Evolutionary conservation across 768 basidiomycete species (phyloP).

Genomic region (Tulasnella sp.): DNA sequence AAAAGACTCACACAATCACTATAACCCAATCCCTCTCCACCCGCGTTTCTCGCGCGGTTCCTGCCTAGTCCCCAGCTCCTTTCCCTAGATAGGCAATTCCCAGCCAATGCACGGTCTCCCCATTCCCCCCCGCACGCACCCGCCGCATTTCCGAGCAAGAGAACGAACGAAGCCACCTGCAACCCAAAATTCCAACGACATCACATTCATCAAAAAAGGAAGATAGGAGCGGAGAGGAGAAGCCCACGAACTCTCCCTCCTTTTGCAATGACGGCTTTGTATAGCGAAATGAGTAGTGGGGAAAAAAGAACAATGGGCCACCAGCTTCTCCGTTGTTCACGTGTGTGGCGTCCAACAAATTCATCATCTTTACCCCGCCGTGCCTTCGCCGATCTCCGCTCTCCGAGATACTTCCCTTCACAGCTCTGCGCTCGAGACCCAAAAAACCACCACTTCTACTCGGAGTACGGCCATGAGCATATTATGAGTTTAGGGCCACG

Average conservation of each 20-base stretch:
- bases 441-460: background rate
- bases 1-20: background rate
- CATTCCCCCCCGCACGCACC: background rate
- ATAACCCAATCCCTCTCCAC: slow-evolving; percentile 2
- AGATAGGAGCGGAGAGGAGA: background rate
- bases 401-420: background rate
- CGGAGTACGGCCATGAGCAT: background rate
- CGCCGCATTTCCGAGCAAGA: too few species aligned
- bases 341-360: background rate
- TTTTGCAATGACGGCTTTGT: background rate
- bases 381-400: background rate
- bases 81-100: slow-evolving; percentile 8
- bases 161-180: background rate
- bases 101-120: background rate
- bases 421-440: background rate
- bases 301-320: background rate
- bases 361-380: background rate
- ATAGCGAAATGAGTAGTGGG: background rate
- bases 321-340: background rate
- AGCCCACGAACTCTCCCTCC: background rate
- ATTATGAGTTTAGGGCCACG: background rate
- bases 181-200: background rate
- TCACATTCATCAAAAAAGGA: background rate
- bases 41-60: too few species aligned
- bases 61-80: too few species aligned